phyloP scores from a whole-genome alignment of 2,329 filamentous ascomycete species.

The Penicillium sp. region DNA sequence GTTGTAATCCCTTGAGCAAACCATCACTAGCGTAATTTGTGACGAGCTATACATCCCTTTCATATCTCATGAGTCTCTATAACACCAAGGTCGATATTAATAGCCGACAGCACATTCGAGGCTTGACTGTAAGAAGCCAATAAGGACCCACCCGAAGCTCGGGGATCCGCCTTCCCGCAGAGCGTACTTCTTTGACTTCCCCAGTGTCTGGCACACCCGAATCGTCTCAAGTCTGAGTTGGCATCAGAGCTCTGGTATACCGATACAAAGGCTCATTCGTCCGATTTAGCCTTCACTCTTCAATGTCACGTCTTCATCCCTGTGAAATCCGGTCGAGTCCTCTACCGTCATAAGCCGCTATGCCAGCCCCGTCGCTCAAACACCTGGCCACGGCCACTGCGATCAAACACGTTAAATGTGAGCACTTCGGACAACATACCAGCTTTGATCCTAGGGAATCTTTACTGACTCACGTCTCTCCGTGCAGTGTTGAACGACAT shows the following conservation, averaged over 20 bases:
- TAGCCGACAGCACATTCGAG: not conserved
- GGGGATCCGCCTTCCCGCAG: not conserved
- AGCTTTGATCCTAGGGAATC: not conserved
- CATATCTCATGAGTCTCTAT: not conserved
- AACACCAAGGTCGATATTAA: not conserved
- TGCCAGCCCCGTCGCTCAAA: constrained; percentile 36
- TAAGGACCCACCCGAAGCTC: constrained; percentile 4
- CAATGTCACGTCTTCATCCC: constrained; percentile 10
- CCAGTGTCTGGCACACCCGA: not conserved
- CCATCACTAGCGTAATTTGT: not conserved
- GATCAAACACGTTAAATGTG: constrained; percentile 39
- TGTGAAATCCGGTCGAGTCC: constrained; percentile 4
- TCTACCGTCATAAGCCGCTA: constrained; percentile 18
- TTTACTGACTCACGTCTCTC: constrained; percentile 1
- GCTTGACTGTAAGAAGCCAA: not conserved
- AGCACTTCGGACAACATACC: constrained; percentile 8
- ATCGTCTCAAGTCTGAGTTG: no score
- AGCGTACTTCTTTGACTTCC: not conserved
- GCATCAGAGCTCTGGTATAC: not conserved
- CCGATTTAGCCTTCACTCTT: constrained; percentile 1
- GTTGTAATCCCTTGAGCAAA: not conserved
- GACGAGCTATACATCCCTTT: not conserved
- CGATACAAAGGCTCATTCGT: not conserved
- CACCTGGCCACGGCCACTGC: constrained; percentile 38
- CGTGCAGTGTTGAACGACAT: constrained; percentile 62